phyloP scores from a whole-genome alignment of 2,329 filamentous ascomycete genomes.

The Neurospora sp. region DNA sequence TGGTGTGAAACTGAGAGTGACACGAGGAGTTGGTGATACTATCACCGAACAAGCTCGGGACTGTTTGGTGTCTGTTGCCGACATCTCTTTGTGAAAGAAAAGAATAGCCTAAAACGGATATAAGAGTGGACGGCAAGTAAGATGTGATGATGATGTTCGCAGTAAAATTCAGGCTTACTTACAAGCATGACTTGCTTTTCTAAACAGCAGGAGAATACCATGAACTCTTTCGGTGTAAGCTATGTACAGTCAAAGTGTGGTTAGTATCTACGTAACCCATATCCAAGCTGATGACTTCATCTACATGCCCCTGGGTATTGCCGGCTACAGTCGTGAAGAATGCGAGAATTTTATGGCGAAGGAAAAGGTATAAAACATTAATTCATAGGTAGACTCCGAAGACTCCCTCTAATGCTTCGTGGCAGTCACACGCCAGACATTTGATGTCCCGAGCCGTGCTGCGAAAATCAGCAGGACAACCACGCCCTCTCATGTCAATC shows the following conservation, averaged over 20 bases:
- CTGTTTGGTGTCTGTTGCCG: background rate
- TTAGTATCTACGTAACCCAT: background rate
- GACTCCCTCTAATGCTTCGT: background rate
- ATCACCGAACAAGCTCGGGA: background rate
- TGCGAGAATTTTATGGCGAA: background rate
- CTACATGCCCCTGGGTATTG: background rate
- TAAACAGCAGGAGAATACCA: background rate
- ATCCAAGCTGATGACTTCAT: background rate
- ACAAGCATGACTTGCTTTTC: background rate
- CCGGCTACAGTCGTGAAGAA: background rate
- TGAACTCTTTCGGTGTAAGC: background rate
- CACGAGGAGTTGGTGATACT: background rate
- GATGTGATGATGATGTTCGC: background rate
- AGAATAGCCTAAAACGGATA: background rate
- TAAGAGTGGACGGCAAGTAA: background rate
- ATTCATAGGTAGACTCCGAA: background rate
- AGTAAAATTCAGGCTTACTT: background rate
- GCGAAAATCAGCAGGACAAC: background rate
- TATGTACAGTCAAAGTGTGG: background rate
- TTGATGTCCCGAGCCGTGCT: background rate
- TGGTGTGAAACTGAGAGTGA: background rate
- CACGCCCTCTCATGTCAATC: background rate
- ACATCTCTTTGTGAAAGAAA: background rate
- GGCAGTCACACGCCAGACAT: background rate
- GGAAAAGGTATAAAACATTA: background rate